phyloP scores from a whole-genome alignment of 2,329 filamentous ascomycete species.

The Mycosphaerella sp. region DNA sequence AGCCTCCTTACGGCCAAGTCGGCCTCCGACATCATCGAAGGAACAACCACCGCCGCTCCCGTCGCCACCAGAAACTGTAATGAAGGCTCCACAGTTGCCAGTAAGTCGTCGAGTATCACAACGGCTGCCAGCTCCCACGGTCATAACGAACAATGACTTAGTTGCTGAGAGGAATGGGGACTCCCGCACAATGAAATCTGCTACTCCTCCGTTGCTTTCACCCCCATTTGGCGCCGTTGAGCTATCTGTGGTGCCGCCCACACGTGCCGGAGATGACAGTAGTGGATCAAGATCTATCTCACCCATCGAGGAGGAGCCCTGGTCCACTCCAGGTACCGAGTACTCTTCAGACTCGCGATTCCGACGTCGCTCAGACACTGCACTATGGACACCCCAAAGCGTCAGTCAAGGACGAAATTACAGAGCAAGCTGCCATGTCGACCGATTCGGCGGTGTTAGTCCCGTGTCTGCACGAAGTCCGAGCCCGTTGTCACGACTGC shows the following conservation, averaged over 20 bases:
- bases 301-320: slow-evolving; percentile 8
- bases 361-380: neutral
- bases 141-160: slow-evolving; percentile 20
- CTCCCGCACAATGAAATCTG: slow-evolving; percentile 2
- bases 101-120: slow-evolving; percentile 19
- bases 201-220: neutral
- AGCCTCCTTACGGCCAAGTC: neutral
- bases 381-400: slow-evolving; percentile 1
- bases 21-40: neutral
- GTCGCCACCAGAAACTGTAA: slow-evolving; percentile 12
- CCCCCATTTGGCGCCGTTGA: slow-evolving; percentile 2
- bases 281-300: slow-evolving; percentile 10
- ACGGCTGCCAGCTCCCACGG: slow-evolving; percentile 25
- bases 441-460: slow-evolving; percentile 9
- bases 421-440: slow-evolving; percentile 7
- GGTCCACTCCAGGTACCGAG: slow-evolving; percentile 14
- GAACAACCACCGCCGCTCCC: neutral
- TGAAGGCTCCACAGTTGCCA: slow-evolving; percentile 15
- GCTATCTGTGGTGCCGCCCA: slow-evolving; percentile 21
- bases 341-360: slow-evolving; percentile 1
- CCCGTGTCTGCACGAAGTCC: neutral
- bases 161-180: slow-evolving; percentile 9
- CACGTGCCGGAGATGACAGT: slow-evolving; percentile 12
- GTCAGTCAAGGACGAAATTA: slow-evolving; percentile 12
- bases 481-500: slow-evolving; percentile 1